Evolutionary conservation across 768 basidiomycete genomes (phyloP), one percentile per base, ranked within the genome.

Genomic region (Termitomyces sp.): DNA sequence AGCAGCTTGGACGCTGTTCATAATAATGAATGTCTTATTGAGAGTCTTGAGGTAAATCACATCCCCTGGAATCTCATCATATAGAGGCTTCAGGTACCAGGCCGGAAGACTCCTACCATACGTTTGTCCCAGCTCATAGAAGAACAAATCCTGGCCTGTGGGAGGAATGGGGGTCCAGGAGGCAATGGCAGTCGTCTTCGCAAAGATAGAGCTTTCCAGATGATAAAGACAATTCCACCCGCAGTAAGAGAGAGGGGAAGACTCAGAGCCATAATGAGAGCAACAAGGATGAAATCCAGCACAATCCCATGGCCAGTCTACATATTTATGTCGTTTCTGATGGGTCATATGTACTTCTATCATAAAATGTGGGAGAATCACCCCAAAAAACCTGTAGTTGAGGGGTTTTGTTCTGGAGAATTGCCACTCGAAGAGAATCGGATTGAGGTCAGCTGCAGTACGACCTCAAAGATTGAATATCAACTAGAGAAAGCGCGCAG

Each of bases 31-130:
- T 12, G 66, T 62, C n/a, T 63, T 66, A 7, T 76, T 28, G 28
- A 28, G 28, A 28, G 28, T 4, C 28, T n/a, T 28, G 28, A 4
- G 28, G 28, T 28, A 28, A 28, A 28, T 28, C 4, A 28, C 28
- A 28, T 28, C 28, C 28, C 28, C 28, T 28, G 28, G 28, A 28
- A 49, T 32, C 3, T 28, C 5, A 5, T 45, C 12, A 33, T 32
- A 46, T 44, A 4, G 11, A n/a, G 13, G 5, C 2, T 36, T 8
- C 12, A 5, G 24, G 36, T 28, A 28, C 28, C 4, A 48, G 35
- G 11, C 2, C 22, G n/a, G 9, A 15, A 28, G 24, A 8, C 64
- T n/a, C 49, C 22, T 24, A 74, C 78, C 78, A 60, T 78, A 76
- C 3, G 48, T 32, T 49, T 49, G 9, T 18, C 48, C 7, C 28